Conservation (phyloP, 345 rosid species). For the Melaleuca alternifolia region DNA sequence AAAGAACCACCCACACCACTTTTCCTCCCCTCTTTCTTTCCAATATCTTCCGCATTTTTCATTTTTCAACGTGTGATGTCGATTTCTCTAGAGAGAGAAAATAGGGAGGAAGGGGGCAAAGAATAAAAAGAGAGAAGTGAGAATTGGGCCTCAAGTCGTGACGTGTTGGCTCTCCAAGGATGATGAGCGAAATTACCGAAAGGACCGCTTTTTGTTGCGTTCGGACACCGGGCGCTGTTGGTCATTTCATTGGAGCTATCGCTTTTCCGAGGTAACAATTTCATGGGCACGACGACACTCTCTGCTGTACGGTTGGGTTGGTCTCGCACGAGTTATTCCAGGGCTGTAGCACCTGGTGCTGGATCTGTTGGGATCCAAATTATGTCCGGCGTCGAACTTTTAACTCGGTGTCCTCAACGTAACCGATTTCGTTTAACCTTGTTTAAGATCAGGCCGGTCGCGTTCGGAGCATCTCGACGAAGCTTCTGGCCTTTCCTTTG, state of each 20-base stretch:
- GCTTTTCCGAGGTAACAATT: neutral
- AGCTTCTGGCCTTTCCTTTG: too few relatives aligned
- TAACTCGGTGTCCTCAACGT: neutral
- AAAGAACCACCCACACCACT: neutral
- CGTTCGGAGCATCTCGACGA: too few relatives aligned
- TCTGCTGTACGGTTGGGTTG: neutral
- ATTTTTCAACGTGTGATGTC: neutral
- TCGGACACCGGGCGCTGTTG: neutral
- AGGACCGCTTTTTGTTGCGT: neutral
- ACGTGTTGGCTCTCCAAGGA: neutral
- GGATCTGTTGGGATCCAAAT: neutral
- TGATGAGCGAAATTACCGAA: neutral
- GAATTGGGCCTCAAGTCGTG: neutral
- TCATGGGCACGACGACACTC: neutral
- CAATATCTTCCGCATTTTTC: neutral
- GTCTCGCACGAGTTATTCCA: neutral
- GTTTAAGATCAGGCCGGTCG: neutral
- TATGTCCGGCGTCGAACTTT: neutral
- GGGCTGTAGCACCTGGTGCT: rapidly evolving
- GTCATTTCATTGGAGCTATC: neutral
- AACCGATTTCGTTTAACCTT: rapidly evolving
- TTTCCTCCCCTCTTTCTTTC: too few relatives aligned
- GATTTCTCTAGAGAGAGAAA: neutral
- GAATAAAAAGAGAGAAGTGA: neutral
- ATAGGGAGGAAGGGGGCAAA: neutral